Base-by-base conservation (phyloP, 2,329 filamentous ascomycete genomes). In the Calonectria naviculata region DNA sequence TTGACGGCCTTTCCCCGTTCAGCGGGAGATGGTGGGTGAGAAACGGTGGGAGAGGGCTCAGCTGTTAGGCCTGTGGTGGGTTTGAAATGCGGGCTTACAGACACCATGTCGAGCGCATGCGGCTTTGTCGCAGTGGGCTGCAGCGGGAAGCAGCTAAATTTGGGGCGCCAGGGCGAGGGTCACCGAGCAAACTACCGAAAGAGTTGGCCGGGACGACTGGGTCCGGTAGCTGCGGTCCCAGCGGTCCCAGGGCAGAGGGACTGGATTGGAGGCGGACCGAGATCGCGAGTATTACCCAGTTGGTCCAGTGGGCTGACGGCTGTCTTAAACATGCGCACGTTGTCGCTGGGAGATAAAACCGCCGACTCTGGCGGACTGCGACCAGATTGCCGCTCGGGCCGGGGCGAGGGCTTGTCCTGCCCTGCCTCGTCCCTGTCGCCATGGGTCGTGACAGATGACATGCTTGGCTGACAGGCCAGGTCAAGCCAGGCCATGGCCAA, bases 211-310 rank as follows among this genome's bases (percentile, higher is more conserved):
- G 68, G 63, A 38, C 36, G 38, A 56, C 52, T 52, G 47, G 44
- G 49, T 70, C 68, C 63, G 68, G 54, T 63, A 66, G 36, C 38
- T 46, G n/a, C n/a, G n/a, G n/a, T n/a, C n/a, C n/a, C n/a, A n/a
- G n/a, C 58, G 68, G 41, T 31, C 34, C 61, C 34, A 29, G 46
- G 54, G 52, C 44, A 44, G 26, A 56, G 26, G 41, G 38, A 66
- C 26, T 24, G 47, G 36, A 28, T 34, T 28, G 44, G 26, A 44
- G 36, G 60, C 49, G 47, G 66, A 47, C 41, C 36, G 36, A 54
- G 47, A 38, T 64, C 54, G 71, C 47, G 46, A 69, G 31, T 26
- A 63, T 73, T 70, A 13, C 72, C 63, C 31, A 58, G 58, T 69
- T 65, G 19, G 69, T 69, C 44, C 5, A 24, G 28, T 62, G 58